phyloP scores from a whole-genome alignment of 164 flowering plant species.

The Vitis rupestris region DNA sequence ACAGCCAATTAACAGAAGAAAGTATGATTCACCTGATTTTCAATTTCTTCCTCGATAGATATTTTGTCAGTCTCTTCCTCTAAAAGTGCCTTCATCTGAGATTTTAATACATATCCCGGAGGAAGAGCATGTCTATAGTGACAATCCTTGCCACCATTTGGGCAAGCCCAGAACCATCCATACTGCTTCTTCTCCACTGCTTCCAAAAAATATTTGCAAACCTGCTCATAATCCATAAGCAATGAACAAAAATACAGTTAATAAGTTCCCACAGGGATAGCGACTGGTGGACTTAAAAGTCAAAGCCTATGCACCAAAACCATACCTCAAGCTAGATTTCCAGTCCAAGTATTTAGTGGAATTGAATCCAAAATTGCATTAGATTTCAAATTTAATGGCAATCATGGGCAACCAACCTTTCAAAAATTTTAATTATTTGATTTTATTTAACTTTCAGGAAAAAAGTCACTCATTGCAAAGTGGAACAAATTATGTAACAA shows the following conservation, averaged over 20 bases:
- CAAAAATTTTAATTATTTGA: too few relatives aligned
- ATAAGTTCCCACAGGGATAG: background rate
- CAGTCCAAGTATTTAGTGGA: too few relatives aligned
- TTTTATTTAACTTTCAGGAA: too few relatives aligned
- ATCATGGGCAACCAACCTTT: too few relatives aligned
- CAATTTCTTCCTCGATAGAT: slow-evolving; percentile 93
- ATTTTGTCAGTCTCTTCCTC: slow-evolving; percentile 81
- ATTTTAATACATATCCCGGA: slow-evolving; percentile 88
- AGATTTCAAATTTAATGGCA: too few relatives aligned
- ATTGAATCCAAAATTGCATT: too few relatives aligned
- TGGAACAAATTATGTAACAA: too few relatives aligned
- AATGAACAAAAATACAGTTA: background rate
- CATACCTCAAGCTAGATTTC: too few relatives aligned
- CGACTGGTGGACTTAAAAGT: background rate
- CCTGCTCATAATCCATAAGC: slow-evolving; percentile 38
- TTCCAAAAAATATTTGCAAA: slow-evolving; percentile 89
- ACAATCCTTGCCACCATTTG: slow-evolving; percentile 89
- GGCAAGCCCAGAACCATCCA: slow-evolving; percentile 99
- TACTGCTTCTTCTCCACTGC: slow-evolving; percentile 99
- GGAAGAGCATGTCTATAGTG: slow-evolving; percentile 98
- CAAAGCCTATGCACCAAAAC: background rate
- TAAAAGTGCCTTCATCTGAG: slow-evolving; percentile 97
- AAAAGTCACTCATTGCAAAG: too few relatives aligned
- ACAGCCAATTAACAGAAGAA: background rate
- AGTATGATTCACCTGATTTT: slow-evolving; percentile 63